Percentiles rank a stretch among this genome's conserved stretches.
Conservation (phyloP, 2,329 filamentous ascomycete species). For the Lecanosticta acicola region DNA sequence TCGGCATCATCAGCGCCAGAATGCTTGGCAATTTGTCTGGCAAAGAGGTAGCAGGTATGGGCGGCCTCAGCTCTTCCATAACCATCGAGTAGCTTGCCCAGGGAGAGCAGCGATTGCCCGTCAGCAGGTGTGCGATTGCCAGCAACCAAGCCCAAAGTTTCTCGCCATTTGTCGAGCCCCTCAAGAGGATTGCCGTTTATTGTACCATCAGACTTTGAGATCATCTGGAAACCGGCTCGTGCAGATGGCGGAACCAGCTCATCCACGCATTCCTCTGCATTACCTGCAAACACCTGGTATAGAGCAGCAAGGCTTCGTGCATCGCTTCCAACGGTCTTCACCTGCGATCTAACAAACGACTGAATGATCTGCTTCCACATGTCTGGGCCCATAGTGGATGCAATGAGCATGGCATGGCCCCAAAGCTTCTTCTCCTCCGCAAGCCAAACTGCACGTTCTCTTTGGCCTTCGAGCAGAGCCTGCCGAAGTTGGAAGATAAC, state of each 20-base stretch:
- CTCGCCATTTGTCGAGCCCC: conserved; percentile 88
- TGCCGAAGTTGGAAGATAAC: conserved; percentile 67
- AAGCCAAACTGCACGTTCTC: conserved; percentile 87
- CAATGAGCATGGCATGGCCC: conserved; percentile 92
- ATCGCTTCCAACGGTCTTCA: conserved; percentile 72
- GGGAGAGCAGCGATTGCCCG: conserved; percentile 65
- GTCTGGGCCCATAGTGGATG: conserved; percentile 65
- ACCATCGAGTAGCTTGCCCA: conserved; percentile 74
- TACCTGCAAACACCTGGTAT: conserved; percentile 91
- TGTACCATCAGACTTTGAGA: conserved; percentile 64
- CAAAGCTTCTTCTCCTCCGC: conserved; percentile 90
- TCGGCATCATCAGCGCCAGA: conserved; percentile 77
- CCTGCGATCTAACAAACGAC: conserved; percentile 92
- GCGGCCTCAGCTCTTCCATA: conserved; percentile 89
- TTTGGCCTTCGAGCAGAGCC: conserved; percentile 70
- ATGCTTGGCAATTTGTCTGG: conserved; percentile 63
- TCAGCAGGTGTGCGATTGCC: conserved; percentile 84
- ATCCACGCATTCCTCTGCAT: conserved; percentile 89
- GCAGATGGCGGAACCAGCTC: conserved; percentile 91
- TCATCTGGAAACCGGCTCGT: conserved; percentile 82
- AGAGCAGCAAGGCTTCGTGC: conserved; percentile 85
- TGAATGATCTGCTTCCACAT: conserved; percentile 90
- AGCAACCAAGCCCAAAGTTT: conserved; percentile 78
- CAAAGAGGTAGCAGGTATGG: conserved; percentile 90
- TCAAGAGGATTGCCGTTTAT: conserved; percentile 67